Percentiles rank a stretch among this genome's conserved stretches.
phyloP scores from a whole-genome alignment of 83 land plant species.

The Isoetes engelmannii region DNA sequence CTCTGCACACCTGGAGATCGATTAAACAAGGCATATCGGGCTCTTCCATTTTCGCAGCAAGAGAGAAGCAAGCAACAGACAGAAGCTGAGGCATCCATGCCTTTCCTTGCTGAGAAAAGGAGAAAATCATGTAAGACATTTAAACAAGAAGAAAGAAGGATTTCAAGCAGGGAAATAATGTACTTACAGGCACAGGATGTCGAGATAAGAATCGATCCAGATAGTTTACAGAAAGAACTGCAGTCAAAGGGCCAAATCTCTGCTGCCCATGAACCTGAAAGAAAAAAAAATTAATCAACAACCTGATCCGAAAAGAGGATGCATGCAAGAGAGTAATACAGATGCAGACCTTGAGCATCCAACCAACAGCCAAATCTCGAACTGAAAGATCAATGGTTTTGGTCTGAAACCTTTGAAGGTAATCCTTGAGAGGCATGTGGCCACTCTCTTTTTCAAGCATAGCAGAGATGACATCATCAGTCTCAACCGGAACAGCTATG shows the following conservation, averaged over 20 bases:
- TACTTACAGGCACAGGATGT: slow-evolving; percentile 59
- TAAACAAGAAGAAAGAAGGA: too few relatives aligned
- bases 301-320: neutral
- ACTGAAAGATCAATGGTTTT: slow-evolving; percentile 38
- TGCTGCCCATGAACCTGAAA: slow-evolving; percentile 53
- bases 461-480: slow-evolving; percentile 3
- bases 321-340: neutral
- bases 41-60: slow-evolving; percentile 68
- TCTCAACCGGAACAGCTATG: neutral
- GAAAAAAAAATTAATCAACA: neutral
- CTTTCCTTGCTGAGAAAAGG: slow-evolving; percentile 24
- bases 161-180: too few relatives aligned
- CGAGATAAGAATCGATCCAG: slow-evolving; percentile 66
- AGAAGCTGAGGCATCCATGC: slow-evolving; percentile 39
- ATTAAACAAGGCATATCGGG: slow-evolving; percentile 27
- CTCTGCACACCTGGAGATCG: slow-evolving; percentile 20
- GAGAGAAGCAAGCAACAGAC: slow-evolving; percentile 51
- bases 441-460: neutral
- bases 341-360: slow-evolving; percentile 37
- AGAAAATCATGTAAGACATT: too few relatives aligned
- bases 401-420: slow-evolving; percentile 30
- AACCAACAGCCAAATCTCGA: slow-evolving; percentile 46
- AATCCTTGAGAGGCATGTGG: slow-evolving; percentile 41
- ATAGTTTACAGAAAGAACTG: slow-evolving; percentile 52
- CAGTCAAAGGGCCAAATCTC: slow-evolving; percentile 54